Evolutionary conservation across 2,329 filamentous ascomycete species (phyloP), one percentile per base, ranked within the genome.

Genomic region (Knufia fluminis): DNA sequence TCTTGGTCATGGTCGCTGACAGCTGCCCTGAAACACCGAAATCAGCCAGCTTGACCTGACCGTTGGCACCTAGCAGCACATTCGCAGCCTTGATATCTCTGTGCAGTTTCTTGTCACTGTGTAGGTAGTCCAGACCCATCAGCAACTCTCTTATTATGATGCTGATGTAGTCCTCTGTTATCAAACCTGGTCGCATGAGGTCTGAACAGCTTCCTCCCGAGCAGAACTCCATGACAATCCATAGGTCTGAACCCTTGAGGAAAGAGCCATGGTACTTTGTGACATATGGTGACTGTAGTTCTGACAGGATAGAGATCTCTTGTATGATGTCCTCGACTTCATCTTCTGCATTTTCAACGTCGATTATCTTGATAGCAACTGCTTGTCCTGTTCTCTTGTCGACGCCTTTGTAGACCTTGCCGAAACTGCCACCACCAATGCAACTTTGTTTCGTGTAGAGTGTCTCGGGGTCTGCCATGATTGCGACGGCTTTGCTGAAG

Each of bases 181-280:
- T 91, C 35, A 83, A 71, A 20, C 92, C 92, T 0, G 92, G 89
- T 71, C 94, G 94, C 83, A 98, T 86, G 54, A 98, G 72, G 65
- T 97, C 92, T 42, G 87, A 89, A 64, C 92, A 97, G 69, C 91
- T 97, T 3, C 92, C 92, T 19, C 92, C 92, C 1, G 91, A 90
- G 68, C 92, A 98, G 63, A 92, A 98, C 68, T 98, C 92, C 92
- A 98, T 98, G 66, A 97, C 89, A 60, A 98, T 98, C 92, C 92
- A 98, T 61, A 98, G 72, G 71, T 97, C 87, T 2, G 90, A 92
- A 20, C 91, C 92, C 63, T 95, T 95, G 59, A 95, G 81, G 64
- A 92, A 97, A 50, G 91, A 96, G 58, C 92, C 92, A 71, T 95
- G 89, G 73, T 98, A 98, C 68, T 94, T 92, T 33, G 92, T 98